Evolutionary conservation across 331 rosid species (phyloP).

Genomic region (Malus hybrid): DNA sequence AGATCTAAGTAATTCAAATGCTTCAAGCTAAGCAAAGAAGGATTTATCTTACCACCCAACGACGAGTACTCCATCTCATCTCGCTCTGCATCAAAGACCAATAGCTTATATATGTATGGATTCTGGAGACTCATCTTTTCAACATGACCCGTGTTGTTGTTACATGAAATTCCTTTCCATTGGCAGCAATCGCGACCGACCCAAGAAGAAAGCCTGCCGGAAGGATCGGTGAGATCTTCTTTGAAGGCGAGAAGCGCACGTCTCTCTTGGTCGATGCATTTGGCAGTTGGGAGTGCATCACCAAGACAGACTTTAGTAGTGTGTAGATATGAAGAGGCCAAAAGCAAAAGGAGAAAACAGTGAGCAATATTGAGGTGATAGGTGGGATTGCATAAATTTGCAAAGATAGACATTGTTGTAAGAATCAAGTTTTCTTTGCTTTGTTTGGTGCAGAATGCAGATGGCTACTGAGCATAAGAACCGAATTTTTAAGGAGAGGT

Average conservation of each 20-base stretch:
- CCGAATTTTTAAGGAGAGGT: too few relatives aligned
- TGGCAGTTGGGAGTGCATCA: background rate
- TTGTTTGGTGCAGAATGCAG: too few relatives aligned
- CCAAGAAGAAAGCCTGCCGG: background rate
- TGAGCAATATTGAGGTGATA: too few relatives aligned
- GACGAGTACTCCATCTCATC: conserved; percentile 6
- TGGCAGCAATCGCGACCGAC: background rate
- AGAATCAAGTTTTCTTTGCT: too few relatives aligned
- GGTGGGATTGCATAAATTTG: too few relatives aligned
- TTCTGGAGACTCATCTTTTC: background rate
- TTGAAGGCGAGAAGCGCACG: too few relatives aligned
- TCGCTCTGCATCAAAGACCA: background rate
- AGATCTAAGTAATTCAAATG: conserved; percentile 1
- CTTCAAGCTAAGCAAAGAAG: too few relatives aligned
- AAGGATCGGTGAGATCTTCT: too few relatives aligned
- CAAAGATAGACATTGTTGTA: too few relatives aligned
- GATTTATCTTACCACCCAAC: conserved; percentile 14
- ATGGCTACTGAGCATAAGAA: too few relatives aligned
- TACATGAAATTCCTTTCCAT: background rate
- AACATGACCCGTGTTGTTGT: background rate
- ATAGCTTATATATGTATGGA: background rate
- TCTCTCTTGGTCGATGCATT: too few relatives aligned
- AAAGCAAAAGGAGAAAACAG: background rate
- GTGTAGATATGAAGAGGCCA: background rate
- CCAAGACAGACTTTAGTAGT: background rate